phyloP scores from a whole-genome alignment of 768 basidiomycete species.

The Psilocybe cyanescens region DNA sequence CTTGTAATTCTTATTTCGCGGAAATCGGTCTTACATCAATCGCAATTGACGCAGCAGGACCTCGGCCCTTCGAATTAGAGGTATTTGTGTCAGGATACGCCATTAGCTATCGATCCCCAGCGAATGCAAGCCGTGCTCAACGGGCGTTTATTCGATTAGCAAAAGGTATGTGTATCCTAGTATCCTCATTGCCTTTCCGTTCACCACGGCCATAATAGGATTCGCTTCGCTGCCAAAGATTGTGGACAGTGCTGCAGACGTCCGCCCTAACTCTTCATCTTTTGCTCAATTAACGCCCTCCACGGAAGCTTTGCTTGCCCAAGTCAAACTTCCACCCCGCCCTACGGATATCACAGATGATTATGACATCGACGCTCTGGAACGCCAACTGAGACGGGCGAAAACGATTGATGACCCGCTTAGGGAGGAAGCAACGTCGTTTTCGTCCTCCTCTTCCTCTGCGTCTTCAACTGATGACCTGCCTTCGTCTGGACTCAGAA shows the following conservation, averaged over 20 bases:
- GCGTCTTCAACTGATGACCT: constrained; percentile 12
- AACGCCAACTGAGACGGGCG: constrained; percentile 50
- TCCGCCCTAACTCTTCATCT: constrained; percentile 30
- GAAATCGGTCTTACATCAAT: background rate
- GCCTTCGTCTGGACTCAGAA: background rate
- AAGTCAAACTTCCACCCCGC: constrained; percentile 54
- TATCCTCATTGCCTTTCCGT: background rate
- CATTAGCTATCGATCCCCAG: constrained; percentile 58
- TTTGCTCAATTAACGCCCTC: constrained; percentile 36
- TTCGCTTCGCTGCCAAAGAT: constrained; percentile 77
- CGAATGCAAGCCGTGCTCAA: constrained; percentile 72
- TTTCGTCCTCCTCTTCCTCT: constrained; percentile 24
- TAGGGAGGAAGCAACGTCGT: constrained; percentile 12
- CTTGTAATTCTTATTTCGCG: background rate
- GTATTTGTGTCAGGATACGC: constrained; percentile 82
- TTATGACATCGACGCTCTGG: constrained; percentile 57
- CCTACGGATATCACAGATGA: constrained; percentile 66
- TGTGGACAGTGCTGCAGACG: constrained; percentile 33
- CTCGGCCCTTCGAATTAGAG: constrained; percentile 66
- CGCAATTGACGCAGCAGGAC: constrained; percentile 10
- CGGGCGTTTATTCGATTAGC: constrained; percentile 77
- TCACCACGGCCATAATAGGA: constrained; percentile 40
- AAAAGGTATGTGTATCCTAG: constrained; percentile 55
- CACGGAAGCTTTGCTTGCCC: constrained; percentile 52
- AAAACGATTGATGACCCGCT: constrained; percentile 14